Conservation (phyloP, 192 early-diverging fungal genomes). For the Entomortierella chlamydospora region DNA sequence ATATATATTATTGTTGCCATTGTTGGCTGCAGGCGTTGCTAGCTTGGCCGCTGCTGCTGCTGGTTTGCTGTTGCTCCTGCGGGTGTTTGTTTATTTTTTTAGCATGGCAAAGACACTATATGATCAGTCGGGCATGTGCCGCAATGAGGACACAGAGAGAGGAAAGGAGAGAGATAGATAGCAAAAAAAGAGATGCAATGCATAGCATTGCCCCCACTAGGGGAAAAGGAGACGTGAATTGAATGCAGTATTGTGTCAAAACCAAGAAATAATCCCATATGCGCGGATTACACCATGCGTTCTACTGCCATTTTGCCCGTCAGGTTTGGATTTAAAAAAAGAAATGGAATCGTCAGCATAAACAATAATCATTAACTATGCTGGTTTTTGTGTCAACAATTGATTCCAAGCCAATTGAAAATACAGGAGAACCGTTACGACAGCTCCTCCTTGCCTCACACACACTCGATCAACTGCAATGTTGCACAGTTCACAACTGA, state of each 20-base stretch:
- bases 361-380: too few species aligned
- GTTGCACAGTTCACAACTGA: not conserved
- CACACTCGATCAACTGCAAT: not conserved
- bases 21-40: too few species aligned
- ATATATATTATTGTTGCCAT: too few species aligned
- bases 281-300: not conserved
- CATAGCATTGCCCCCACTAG: not conserved
- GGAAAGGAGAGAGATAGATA: not conserved
- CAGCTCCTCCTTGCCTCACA: too few species aligned
- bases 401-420: too few species aligned
- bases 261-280: not conserved
- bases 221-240: not conserved
- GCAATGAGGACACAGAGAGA: not conserved
- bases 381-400: not conserved
- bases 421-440: too few species aligned
- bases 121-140: not conserved
- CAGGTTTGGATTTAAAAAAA: not conserved
- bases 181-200: not conserved
- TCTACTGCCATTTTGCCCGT: not conserved
- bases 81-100: slow-evolving; percentile 3
- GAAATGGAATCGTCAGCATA: too few species aligned
- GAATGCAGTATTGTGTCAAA: not conserved
- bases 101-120: not conserved
- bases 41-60: too few species aligned
- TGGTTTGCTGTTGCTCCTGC: too few species aligned